Conservation (phyloP, 139 green algal species). For the Pleodorina starrii region DNA sequence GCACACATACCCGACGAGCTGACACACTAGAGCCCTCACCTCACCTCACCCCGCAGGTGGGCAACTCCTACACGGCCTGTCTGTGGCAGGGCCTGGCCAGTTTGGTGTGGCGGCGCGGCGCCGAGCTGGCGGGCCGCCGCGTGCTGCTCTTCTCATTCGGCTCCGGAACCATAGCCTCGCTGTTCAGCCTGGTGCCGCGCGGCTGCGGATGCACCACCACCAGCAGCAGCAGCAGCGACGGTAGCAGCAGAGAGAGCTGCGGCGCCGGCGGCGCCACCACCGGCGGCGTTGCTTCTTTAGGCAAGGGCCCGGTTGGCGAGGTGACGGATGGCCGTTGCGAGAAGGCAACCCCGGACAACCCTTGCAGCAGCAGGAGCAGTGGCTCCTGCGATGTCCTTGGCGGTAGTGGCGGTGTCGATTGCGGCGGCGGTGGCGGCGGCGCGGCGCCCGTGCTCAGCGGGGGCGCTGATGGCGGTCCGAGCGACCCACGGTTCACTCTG, state of each 20-base stretch:
- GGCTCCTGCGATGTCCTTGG: no score
- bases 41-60: no score
- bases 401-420: not conserved
- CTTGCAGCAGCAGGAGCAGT: no score
- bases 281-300: not conserved
- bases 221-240: not conserved
- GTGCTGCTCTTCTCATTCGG: constrained; percentile 89
- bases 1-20: no score
- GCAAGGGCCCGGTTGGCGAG: no score
- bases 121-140: constrained; percentile 52
- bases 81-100: constrained; percentile 74
- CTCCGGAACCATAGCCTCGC: constrained; percentile 71
- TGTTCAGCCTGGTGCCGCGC: constrained; percentile 71
- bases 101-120: constrained; percentile 46
- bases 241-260: no score
- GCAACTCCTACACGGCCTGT: constrained; percentile 89
- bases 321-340: no score
- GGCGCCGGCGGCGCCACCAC: no score
- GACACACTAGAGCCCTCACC: no score
- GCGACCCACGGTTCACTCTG: constrained; percentile 60
- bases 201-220: not conserved
- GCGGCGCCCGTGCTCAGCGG: not conserved
- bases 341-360: no score
- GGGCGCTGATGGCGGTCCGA: not conserved
- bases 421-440: not conserved